These are phyloP conservation scores for Pseudoturritis turrita DNA, from an alignment of 345 rosid genomes.

Conservation along the genomic window DNA sequence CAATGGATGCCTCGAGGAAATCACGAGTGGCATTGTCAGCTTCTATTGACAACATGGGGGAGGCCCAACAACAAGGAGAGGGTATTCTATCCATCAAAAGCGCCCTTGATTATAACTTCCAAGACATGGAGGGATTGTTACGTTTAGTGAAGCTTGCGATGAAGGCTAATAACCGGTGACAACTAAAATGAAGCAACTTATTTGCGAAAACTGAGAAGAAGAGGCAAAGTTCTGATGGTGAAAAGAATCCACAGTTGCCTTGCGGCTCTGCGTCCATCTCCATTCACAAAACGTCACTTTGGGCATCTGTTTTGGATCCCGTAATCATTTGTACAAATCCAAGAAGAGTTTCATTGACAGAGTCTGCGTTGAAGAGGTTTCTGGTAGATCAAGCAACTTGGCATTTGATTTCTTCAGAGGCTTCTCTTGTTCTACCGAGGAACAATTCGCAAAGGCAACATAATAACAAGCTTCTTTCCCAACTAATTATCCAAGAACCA, in stretches of 20 bases:
- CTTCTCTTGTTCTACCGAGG: slow-evolving; percentile 14
- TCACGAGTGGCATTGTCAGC: slow-evolving; percentile 64
- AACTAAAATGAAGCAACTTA: background rate
- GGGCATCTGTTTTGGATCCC: slow-evolving; percentile 16
- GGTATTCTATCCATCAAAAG: slow-evolving; percentile 57
- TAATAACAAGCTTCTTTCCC: background rate
- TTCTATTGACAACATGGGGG: slow-evolving; percentile 47
- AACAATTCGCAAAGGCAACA: slow-evolving; percentile 3
- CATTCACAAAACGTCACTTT: background rate
- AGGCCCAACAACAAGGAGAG: slow-evolving; percentile 49
- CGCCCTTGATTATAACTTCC: slow-evolving; percentile 94
- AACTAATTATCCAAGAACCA: slow-evolving; percentile 18
- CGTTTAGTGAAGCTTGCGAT: slow-evolving; percentile 78
- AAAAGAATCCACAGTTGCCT: slow-evolving; percentile 5
- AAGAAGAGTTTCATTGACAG: slow-evolving; percentile 6
- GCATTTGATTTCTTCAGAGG: slow-evolving; percentile 7
- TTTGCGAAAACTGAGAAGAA: slow-evolving; percentile 20
- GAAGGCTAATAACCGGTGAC: slow-evolving; percentile 61
- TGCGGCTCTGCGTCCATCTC: slow-evolving; percentile 13
- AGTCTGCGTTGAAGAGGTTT: slow-evolving; percentile 15
- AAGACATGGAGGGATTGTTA: slow-evolving; percentile 77
- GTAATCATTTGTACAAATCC: slow-evolving; percentile 18
- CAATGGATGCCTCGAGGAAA: slow-evolving; percentile 97
- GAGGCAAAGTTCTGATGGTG: slow-evolving; percentile 7
- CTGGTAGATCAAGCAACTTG: slow-evolving; percentile 11